phyloP scores from a whole-genome alignment of 345 rosid genomes.

The Sonneratia caseolaris region DNA sequence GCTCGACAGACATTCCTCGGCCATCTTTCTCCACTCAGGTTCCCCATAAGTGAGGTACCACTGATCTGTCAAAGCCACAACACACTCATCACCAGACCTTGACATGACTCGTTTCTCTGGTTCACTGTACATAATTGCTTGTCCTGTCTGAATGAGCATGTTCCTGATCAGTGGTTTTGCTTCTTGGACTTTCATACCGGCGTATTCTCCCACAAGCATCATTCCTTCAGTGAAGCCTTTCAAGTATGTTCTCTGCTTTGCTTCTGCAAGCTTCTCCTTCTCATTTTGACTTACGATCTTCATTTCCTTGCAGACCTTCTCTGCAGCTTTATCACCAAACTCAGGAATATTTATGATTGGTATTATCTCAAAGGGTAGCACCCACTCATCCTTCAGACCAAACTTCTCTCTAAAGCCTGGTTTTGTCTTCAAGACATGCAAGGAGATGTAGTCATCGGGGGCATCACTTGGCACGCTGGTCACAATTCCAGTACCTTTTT shows the following conservation, averaged over 20 bases:
- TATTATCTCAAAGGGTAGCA: slow-evolving; percentile 58
- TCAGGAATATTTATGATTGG: slow-evolving; percentile 81
- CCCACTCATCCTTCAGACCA: slow-evolving; percentile 83
- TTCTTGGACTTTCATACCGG: slow-evolving; percentile 71
- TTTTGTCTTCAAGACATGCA: slow-evolving; percentile 70
- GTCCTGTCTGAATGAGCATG: slow-evolving; percentile 58
- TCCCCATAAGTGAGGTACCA: slow-evolving; percentile 95
- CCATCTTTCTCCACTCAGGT: slow-evolving; percentile 60
- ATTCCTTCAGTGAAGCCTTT: slow-evolving; percentile 83
- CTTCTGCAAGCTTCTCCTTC: slow-evolving; percentile 84
- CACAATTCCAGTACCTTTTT: slow-evolving; percentile 94
- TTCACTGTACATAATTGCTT: slow-evolving; percentile 76
- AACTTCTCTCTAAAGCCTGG: slow-evolving; percentile 66
- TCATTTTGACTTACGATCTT: slow-evolving; percentile 90
- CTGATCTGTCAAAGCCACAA: slow-evolving; percentile 95
- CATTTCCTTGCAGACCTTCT: slow-evolving; percentile 70
- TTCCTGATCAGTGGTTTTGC: slow-evolving; percentile 63
- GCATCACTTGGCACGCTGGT: slow-evolving; percentile 97
- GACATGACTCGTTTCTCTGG: slow-evolving; percentile 93
- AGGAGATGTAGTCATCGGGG: slow-evolving; percentile 85
- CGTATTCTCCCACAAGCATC: slow-evolving; percentile 66
- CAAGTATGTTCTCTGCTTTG: slow-evolving; percentile 77
- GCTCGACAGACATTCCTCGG: slow-evolving; percentile 67
- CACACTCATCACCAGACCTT: slow-evolving; percentile 97
- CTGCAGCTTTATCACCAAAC: slow-evolving; percentile 81